Evolutionary conservation across 352 stramenopile species (phyloP), one percentile per base, ranked within the genome.

Genomic region (Globisporangium paroecandrum): DNA sequence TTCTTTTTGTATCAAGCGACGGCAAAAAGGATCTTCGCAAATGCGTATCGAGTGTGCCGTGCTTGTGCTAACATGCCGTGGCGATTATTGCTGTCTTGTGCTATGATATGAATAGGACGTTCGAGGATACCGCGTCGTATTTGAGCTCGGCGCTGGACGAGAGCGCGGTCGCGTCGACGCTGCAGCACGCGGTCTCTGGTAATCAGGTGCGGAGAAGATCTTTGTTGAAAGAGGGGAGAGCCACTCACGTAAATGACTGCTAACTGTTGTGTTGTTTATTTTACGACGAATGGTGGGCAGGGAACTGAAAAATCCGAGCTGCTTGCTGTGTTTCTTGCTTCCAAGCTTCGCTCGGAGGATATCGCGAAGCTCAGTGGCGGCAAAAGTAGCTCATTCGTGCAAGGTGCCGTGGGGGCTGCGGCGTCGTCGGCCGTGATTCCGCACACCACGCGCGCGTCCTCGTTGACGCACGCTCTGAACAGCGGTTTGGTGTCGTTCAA

Each of bases 361-460:
- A 65, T 93, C 18, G 72, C 69, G 4, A 66, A 80, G 10, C 71
- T 93, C 32, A 73, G 74, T 3, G 64, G 27, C 12, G 54, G 46
- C 24, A 53, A 7, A 34, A 63, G 24, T 25, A 34, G 49, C 25
- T 86, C 82, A 25, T 90, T 79, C 55, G 72, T 93, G 46, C 75
- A 89, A 53, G 65, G 54, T 12, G 76, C 81, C 3, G 69, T 93
- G 22, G 66, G 78, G 41, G 68, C 55, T 29, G 79, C 83, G 8
- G 68, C 41, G 36, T 93, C 85, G 46, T 91, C 84, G 4, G 77
- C 91, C 32, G 79, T 90, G n/a, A 72, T 91, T 51, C 80, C 85
- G 7, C 85, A 93, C 64, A 93, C 87, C 53, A 93, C 75, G 12
- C 87, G 87, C 36, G 58, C 73, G 12, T 70, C 76, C 38, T 71